A percentile compares a stretch with the other conserved stretches of the same genome.
These are phyloP conservation scores for Hyphopichia buzzinii DNA, from an alignment of 1,139 yeast genomes.

Conservation along the genomic window DNA sequence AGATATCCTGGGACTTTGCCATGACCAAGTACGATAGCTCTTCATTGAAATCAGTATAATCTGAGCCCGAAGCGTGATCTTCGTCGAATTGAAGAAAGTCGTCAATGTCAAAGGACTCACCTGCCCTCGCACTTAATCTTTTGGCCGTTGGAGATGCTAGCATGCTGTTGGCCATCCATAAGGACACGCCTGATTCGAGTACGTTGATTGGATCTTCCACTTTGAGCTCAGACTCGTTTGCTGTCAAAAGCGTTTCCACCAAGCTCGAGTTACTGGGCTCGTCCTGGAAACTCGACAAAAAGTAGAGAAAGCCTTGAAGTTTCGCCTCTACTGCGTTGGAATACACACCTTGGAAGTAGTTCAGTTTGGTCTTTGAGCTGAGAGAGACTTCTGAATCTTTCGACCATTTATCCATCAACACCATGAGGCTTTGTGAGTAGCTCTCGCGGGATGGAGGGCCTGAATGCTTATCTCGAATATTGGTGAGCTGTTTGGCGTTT, in stretches of 20 bases:
- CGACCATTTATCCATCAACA: slow-evolving; percentile 9
- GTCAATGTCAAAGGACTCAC: slow-evolving; percentile 19
- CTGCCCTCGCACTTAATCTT: not conserved
- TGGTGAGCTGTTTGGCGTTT: slow-evolving; percentile 29
- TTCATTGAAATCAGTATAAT: slow-evolving; percentile 6
- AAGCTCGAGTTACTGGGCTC: not conserved
- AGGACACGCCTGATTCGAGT: slow-evolving; percentile 16
- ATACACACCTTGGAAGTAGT: slow-evolving; percentile 13
- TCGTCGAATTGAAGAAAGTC: slow-evolving; percentile 24
- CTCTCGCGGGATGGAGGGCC: not conserved
- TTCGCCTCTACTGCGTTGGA: slow-evolving; percentile 15
- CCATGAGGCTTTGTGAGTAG: slow-evolving; percentile 17
- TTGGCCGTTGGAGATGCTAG: slow-evolving; percentile 6
- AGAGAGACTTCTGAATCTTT: not conserved
- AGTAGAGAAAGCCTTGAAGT: slow-evolving; percentile 13
- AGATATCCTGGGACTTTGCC: slow-evolving; percentile 26
- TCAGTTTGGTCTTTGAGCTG: not conserved
- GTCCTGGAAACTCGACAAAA: slow-evolving; percentile 9
- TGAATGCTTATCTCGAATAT: slow-evolving; percentile 6
- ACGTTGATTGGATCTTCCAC: slow-evolving; percentile 3
- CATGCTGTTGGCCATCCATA: slow-evolving; percentile 32
- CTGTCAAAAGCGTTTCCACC: not conserved
- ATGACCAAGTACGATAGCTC: slow-evolving; percentile 22
- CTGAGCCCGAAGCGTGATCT: slow-evolving; percentile 9
- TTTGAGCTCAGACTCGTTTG: slow-evolving; percentile 8